Percentiles rank a stretch among this genome's conserved stretches.
phyloP scores from a whole-genome alignment of 2,329 filamentous ascomycete species.

The Lachnum nothofagi region DNA sequence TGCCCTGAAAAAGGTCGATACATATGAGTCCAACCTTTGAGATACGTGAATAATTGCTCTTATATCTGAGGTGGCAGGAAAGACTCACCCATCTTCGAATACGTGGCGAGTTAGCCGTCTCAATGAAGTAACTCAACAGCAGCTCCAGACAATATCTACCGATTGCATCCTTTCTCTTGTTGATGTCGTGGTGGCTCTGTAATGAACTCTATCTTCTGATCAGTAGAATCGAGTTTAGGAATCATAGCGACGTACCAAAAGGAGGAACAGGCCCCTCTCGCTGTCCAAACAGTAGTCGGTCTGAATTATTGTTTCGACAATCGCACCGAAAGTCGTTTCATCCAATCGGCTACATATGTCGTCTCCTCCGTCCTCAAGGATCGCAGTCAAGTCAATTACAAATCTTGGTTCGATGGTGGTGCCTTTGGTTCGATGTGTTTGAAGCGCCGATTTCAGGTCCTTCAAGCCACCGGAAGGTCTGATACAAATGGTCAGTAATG shows the following conservation, averaged over 20 bases:
- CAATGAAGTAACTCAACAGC: constrained; percentile 22
- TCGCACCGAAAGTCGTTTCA: constrained; percentile 13
- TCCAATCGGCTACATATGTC: constrained; percentile 22
- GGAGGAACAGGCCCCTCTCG: constrained; percentile 25
- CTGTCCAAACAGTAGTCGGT: constrained; percentile 16
- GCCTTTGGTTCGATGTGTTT: constrained; percentile 2
- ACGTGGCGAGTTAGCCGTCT: constrained; percentile 8
- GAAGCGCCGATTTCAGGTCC: constrained; percentile 10
- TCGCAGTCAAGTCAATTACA: constrained; percentile 7
- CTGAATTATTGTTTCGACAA: constrained; percentile 21
- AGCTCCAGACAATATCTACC: constrained; percentile 16
- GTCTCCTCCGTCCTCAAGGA: constrained; percentile 15
- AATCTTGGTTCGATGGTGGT: constrained; percentile 6
- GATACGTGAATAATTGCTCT: constrained; percentile 3
- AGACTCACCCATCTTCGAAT: constrained; percentile 28
- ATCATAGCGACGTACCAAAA: constrained; percentile 24
- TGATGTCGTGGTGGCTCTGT: constrained; percentile 1
- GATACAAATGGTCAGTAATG: background rate
- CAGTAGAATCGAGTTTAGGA: background rate
- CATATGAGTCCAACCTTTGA: constrained; percentile 27
- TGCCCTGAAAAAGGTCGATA: constrained; percentile 23
- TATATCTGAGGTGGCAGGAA: background rate
- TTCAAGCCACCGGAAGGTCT: constrained; percentile 1
- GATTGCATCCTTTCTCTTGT: constrained; percentile 18
- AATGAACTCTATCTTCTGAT: constrained; percentile 19